phyloP scores from a whole-genome alignment of 345 rosid genomes.

The Lepidium sativum region DNA sequence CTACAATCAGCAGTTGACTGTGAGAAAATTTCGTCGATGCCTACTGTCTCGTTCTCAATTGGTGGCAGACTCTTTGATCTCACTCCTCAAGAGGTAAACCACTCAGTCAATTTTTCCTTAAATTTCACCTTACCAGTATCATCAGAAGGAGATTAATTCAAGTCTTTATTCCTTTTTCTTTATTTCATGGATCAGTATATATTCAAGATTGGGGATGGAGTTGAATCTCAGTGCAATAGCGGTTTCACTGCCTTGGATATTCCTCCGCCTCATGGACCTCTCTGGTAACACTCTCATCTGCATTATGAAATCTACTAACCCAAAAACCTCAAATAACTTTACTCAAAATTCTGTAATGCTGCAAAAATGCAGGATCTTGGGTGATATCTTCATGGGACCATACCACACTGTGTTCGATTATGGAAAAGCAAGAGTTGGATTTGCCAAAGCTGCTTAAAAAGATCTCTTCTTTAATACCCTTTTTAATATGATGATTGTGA shows the following conservation, averaged over 20 bases:
- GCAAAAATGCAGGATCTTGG: slow-evolving; percentile 64
- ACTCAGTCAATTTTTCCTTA: not conserved
- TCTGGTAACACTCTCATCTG: slow-evolving; percentile 34
- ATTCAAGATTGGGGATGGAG: slow-evolving; percentile 49
- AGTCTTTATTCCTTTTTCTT: not conserved
- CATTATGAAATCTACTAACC: not conserved
- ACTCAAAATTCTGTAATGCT: not conserved
- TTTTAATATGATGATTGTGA: slow-evolving; percentile 15
- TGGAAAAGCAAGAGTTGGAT: slow-evolving; percentile 67
- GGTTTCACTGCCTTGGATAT: slow-evolving; percentile 54
- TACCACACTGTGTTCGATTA: slow-evolving; percentile 88
- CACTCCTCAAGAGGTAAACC: slow-evolving; percentile 60
- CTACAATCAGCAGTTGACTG: slow-evolving; percentile 81
- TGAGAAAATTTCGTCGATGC: slow-evolving; percentile 51
- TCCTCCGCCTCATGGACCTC: slow-evolving; percentile 61
- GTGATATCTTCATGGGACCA: slow-evolving; percentile 90
- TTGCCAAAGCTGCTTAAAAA: slow-evolving; percentile 73
- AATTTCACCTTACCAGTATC: slow-evolving; percentile 3
- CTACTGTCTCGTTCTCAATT: slow-evolving; percentile 63
- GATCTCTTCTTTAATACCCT: slow-evolving; percentile 6
- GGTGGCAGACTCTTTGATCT: slow-evolving; percentile 73
- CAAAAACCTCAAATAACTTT: not conserved
- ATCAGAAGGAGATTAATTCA: not conserved
- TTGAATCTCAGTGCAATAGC: slow-evolving; percentile 43
- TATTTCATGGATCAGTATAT: slow-evolving; percentile 35